Evolutionary conservation across 306 rosid genomes (phyloP), one percentile per base, ranked within the genome.

Genomic region (Inga oerstediana): DNA sequence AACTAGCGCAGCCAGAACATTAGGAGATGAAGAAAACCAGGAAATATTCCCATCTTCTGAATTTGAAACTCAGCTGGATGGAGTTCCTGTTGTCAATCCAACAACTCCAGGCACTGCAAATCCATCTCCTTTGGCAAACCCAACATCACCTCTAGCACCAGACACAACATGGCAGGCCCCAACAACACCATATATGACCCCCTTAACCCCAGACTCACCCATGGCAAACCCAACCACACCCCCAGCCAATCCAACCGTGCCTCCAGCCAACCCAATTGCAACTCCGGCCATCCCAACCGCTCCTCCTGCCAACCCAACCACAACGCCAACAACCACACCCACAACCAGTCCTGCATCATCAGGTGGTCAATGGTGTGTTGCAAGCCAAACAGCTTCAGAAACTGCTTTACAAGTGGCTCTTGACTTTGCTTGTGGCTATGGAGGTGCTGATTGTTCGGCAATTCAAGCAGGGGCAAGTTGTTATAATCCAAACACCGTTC

Each of bases 401-500:
- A 97, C 84, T 51, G 94, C 97, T 72, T 79, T 94, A 41, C 97
- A 97, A 83, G 98, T 94, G 81, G 99, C 99, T 83, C 88, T 97
- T 71, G 99, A 97, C 74, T 97, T 92, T 76, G 99, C 99, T 51
- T 97, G 99, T 86, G 99, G 99, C 83, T 97, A 92, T 87, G 97
- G 97, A 30, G 93, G 97, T 49, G 89, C 98, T n/a, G 98, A 97
- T 79, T 97, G 99, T 78, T 89, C 97, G 0, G 90, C 90, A 58
- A 34, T 97, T 89, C 98, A 94, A 83, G 76, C 81, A 19, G 94
- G 97, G 32, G 94, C 87, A 74, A 81, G 81, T 80, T 97, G 98
- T 83, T 97, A 90, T 80, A 88, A 97, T 70, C 99, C 98, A 54
- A 90, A 90, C 84, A 94, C 92, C 5, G 59, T 89, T 24, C 91